Conservation (phyloP, 257 asterid genomes). For the Rubia yunnanensis region DNA sequence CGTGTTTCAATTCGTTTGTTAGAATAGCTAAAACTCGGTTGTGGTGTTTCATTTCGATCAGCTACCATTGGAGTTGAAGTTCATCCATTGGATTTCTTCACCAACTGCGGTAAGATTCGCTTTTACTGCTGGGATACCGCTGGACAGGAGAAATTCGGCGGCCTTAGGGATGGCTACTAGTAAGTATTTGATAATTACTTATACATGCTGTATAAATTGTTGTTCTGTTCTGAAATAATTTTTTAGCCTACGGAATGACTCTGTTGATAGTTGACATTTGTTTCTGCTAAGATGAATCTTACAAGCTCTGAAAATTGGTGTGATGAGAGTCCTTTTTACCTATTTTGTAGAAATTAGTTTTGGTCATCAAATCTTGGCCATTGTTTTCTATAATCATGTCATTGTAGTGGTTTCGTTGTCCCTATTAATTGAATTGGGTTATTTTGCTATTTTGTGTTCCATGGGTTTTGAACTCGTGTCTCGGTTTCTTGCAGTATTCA, state of each 20-base stretch:
- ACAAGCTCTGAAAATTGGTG: too few species aligned
- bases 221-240: background rate
- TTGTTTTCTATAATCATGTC: too few species aligned
- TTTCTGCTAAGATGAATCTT: background rate
- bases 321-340: background rate
- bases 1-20: background rate
- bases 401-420: too few species aligned
- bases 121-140: conserved; percentile 96
- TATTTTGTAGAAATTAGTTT: background rate
- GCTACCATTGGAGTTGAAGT: conserved; percentile 94
- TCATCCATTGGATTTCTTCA: conserved; percentile 76
- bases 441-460: background rate
- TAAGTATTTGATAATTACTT: conserved; percentile 27
- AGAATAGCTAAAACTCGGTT: background rate
- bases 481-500: conserved; percentile 51
- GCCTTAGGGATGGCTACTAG: conserved; percentile 95
- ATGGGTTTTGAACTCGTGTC: background rate
- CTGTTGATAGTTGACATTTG: background rate
- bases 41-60: conserved; percentile 10
- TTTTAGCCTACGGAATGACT: background rate
- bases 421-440: too few species aligned
- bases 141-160: conserved; percentile 92
- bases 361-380: background rate
- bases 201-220: background rate
- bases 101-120: conserved; percentile 70